phyloP scores from a whole-genome alignment of 2,329 filamentous ascomycete species.

The Tympanopsis confertula region DNA sequence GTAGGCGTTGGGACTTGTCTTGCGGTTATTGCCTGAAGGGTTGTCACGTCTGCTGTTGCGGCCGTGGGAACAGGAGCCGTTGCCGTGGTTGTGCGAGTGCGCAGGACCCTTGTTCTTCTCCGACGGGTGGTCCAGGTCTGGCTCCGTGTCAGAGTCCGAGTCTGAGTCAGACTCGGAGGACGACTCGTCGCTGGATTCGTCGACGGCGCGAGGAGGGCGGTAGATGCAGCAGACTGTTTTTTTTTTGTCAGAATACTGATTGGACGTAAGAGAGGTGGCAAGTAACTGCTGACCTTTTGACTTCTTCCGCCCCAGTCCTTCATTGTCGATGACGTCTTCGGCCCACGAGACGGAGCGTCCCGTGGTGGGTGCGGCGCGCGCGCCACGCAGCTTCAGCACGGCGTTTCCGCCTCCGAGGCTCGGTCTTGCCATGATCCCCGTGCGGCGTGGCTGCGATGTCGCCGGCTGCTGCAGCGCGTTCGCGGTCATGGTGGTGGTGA shows the following conservation, averaged over 20 bases:
- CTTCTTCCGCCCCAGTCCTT: slow-evolving; percentile 83
- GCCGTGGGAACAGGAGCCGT: slow-evolving; percentile 18
- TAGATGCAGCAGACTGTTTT: slow-evolving; percentile 93
- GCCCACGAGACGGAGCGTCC: slow-evolving; percentile 75
- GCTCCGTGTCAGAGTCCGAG: slow-evolving; percentile 29
- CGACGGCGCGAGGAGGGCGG: slow-evolving; percentile 70
- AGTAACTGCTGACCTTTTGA: slow-evolving; percentile 61
- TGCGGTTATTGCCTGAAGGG: slow-evolving; percentile 16
- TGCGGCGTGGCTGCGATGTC: slow-evolving; percentile 13
- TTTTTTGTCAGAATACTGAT: neutral
- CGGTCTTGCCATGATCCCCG: slow-evolving; percentile 17
- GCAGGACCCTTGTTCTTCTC: slow-evolving; percentile 16
- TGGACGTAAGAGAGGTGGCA: neutral
- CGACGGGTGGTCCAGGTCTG: slow-evolving; percentile 12
- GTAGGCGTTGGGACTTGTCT: slow-evolving; percentile 70
- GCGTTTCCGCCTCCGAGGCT: slow-evolving; percentile 17
- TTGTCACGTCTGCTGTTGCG: slow-evolving; percentile 17
- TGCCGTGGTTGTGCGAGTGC: slow-evolving; percentile 22
- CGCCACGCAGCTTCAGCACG: slow-evolving; percentile 40
- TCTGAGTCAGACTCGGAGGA: slow-evolving; percentile 44
- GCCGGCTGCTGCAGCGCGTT: slow-evolving; percentile 10
- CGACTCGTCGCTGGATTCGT: slow-evolving; percentile 66
- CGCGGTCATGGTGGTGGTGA: neutral
- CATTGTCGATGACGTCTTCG: slow-evolving; percentile 87
- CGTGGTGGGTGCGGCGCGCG: slow-evolving; percentile 22